phyloP scores from a whole-genome alignment of 2,329 filamentous ascomycete species.

The Exophiala aquamarina region DNA sequence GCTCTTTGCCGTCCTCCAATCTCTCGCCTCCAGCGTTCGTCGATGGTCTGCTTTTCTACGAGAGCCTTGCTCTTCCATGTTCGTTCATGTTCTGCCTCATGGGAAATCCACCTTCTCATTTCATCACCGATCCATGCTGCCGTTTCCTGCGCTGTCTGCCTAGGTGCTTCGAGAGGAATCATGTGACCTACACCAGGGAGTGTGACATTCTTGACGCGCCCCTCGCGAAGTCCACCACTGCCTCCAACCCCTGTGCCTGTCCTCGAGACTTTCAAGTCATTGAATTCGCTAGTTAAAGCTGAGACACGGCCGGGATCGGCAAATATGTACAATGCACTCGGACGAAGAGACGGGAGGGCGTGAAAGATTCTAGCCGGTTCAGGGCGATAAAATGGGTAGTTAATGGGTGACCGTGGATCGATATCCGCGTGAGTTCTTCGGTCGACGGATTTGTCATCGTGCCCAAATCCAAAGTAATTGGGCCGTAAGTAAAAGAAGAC shows the following conservation, averaged over 20 bases:
- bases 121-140: slow-evolving; percentile 17
- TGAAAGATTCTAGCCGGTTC: slow-evolving; percentile 39
- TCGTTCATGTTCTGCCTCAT: slow-evolving; percentile 9
- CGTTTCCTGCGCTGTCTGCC: slow-evolving; percentile 17
- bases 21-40: slow-evolving; percentile 9
- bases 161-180: slow-evolving; percentile 26
- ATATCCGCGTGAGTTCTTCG: slow-evolving; percentile 46
- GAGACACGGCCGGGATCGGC: slow-evolving; percentile 42
- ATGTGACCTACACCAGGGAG: slow-evolving; percentile 23
- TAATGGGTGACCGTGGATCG: slow-evolving; percentile 30
- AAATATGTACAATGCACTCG: slow-evolving; percentile 44
- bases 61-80: slow-evolving; percentile 10
- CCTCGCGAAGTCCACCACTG: slow-evolving; percentile 55
- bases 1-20: slow-evolving; percentile 12
- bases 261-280: slow-evolving; percentile 40
- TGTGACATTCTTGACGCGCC: slow-evolving; percentile 23
- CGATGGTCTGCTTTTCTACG: slow-evolving; percentile 14
- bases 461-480: slow-evolving; percentile 59
- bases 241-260: slow-evolving; percentile 41
- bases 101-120: slow-evolving; percentile 6
- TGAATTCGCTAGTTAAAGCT: slow-evolving; percentile 31
- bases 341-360: slow-evolving; percentile 41
- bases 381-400: slow-evolving; percentile 44
- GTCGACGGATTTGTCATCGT: slow-evolving; percentile 35
- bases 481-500: slow-evolving; percentile 55